phyloP scores from a whole-genome alignment of 1,284 basidiomycete species.

The Sphaerobolus stellatus region DNA sequence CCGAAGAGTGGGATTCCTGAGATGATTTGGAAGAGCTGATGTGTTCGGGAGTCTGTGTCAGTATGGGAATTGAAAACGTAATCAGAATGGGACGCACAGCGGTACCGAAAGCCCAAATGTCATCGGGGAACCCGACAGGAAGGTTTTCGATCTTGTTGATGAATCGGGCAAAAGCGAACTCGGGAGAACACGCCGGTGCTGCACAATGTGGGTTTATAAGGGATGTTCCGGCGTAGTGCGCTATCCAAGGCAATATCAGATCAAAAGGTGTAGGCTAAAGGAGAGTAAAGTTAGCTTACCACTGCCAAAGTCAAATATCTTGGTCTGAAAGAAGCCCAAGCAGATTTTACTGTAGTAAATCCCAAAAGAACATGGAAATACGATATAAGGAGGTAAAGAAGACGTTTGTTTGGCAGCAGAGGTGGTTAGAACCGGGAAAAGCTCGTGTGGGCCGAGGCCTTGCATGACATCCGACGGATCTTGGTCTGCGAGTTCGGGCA shows the following conservation, averaged over 20 bases:
- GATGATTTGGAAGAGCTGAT: neutral
- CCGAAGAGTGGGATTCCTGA: neutral
- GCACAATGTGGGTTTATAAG: neutral
- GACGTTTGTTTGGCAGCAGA: slow-evolving; percentile 34
- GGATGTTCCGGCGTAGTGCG: neutral
- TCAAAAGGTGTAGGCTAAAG: neutral
- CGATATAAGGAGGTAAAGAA: neutral
- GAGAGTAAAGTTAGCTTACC: neutral
- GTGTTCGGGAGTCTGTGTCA: no score
- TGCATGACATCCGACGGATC: slow-evolving; percentile 16
- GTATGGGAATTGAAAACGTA: neutral
- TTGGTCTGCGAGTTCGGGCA: slow-evolving; percentile 15
- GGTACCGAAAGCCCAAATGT: neutral
- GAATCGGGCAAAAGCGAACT: neutral
- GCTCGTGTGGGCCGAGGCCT: slow-evolving; percentile 11
- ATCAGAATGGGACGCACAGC: neutral
- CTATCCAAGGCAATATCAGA: neutral
- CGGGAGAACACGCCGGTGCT: neutral
- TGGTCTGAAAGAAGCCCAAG: neutral
- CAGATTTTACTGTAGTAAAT: neutral
- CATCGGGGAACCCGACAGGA: neutral
- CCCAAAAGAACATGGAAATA: neutral
- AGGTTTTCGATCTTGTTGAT: neutral
- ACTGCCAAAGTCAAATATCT: neutral
- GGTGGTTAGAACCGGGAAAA: slow-evolving; percentile 15